Evolutionary conservation across 805 yeast species (phyloP), one percentile per base, ranked within the genome.

Genomic region (Barnettozyma wickerhamii): DNA sequence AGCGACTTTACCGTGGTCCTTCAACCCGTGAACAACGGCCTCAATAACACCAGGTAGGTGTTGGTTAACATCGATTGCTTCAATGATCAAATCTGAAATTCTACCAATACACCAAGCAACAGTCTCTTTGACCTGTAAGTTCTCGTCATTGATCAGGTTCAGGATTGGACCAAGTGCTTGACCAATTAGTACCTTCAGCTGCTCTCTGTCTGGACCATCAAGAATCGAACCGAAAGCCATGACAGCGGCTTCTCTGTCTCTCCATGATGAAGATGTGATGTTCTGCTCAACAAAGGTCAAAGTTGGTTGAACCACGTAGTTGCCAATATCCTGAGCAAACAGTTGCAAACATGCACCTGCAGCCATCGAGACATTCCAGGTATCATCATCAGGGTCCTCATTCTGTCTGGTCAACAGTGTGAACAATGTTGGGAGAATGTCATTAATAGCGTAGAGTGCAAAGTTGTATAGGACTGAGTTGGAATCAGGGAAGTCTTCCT

Each of bases 81-180:
- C 85, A 47, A 85, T 75, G 32, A 82, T 87, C 38, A 83, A 67
- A 58, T 93, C 98, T 10, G 97, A 95, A 53, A 93, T 87, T 64
- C 96, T 79, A 43, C 99, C 99, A 46, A 93, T 71, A 67, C 98
- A 91, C 99, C 99, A 93, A 4, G 98, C 95, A 26, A 89, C 96
- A 1, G 99, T 90, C 59, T 93, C 99, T 60, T 87, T 84, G 20
- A 93, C 99, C 58, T 88, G 95, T 50, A 88, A 69, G 27, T 74
- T 68, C 21, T 77, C 75, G 63, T 93, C 98, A 30, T 65, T 69
- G 67, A 90, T 87, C 59, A 91, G 72, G 13, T 62, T 60, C 41
- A 90, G 69, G 42, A 93, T 83, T 17, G 96, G 88, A 26, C 75
- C 76, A 47, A 93, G 69, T 3, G 98, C 97, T 68, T 86, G 91